Conservation (phyloP, 805 yeast species). For the Candida patagonica region DNA sequence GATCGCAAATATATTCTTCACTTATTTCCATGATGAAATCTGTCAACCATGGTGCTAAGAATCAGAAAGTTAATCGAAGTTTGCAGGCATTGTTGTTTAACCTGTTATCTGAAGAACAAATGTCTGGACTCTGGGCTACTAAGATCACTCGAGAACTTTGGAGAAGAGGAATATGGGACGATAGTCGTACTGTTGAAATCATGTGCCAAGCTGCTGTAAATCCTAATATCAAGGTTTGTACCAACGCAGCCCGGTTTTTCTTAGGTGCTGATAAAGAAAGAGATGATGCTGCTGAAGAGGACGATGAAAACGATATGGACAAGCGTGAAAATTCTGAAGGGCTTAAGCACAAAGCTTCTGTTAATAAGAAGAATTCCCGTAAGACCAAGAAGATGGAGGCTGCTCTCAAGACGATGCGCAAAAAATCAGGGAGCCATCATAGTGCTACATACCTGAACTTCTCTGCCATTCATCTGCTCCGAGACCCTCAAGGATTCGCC, state of each 20-base stretch:
- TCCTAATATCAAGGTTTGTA: slow-evolving; percentile 75
- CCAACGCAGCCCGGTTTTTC: slow-evolving; percentile 85
- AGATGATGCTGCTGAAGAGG: slow-evolving; percentile 73
- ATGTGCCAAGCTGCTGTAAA: slow-evolving; percentile 95
- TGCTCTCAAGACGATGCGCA: slow-evolving; percentile 67
- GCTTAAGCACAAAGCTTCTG: slow-evolving; percentile 68
- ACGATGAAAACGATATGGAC: slow-evolving; percentile 38
- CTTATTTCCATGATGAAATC: slow-evolving; percentile 69
- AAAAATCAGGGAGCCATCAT: slow-evolving; percentile 37
- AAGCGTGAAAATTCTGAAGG: slow-evolving; percentile 50
- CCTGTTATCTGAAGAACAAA: slow-evolving; percentile 68
- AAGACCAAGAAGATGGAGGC: slow-evolving; percentile 70
- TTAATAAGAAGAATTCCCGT: slow-evolving; percentile 74
- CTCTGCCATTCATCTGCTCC: slow-evolving; percentile 84
- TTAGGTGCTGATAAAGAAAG: slow-evolving; percentile 92
- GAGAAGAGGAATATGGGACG: slow-evolving; percentile 99
- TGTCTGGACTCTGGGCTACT: slow-evolving; percentile 93
- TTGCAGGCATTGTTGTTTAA: slow-evolving; percentile 90
- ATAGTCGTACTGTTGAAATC: slow-evolving; percentile 90
- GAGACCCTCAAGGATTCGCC: slow-evolving; percentile 98
- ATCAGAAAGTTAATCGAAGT: slow-evolving; percentile 79
- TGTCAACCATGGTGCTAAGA: slow-evolving; percentile 80
- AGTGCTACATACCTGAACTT: slow-evolving; percentile 72
- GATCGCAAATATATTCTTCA: slow-evolving; percentile 75
- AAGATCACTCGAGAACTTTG: slow-evolving; percentile 90